Percentiles rank a stretch among this genome's conserved stretches.
Conservation (phyloP, 208 protist genomes). For the Lotmaria passim region DNA sequence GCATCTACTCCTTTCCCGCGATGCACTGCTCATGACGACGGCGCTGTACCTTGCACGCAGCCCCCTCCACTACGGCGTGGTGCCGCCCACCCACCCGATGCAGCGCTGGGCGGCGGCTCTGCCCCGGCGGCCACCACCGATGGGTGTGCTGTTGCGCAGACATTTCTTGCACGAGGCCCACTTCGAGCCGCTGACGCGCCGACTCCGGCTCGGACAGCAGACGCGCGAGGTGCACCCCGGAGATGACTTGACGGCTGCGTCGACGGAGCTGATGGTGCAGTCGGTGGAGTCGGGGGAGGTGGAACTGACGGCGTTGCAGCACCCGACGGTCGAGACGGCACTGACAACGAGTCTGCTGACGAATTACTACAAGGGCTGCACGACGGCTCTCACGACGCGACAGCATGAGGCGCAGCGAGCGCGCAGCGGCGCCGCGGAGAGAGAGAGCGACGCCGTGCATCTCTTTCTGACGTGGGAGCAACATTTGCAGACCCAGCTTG, state of each 20-base stretch:
- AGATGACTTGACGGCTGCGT: slow-evolving; percentile 20
- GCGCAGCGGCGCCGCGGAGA: slow-evolving; percentile 20
- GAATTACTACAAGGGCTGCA: slow-evolving; percentile 54
- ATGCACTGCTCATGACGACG: slow-evolving; percentile 62
- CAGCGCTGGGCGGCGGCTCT: slow-evolving; percentile 47
- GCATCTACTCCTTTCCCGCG: slow-evolving; percentile 52
- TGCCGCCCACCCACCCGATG: slow-evolving; percentile 30
- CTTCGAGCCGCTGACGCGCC: slow-evolving; percentile 56
- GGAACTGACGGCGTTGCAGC: slow-evolving; percentile 47
- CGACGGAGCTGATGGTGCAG: slow-evolving; percentile 61
- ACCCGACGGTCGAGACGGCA: slow-evolving; percentile 53
- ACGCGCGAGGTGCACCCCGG: slow-evolving; percentile 31
- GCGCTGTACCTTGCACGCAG: slow-evolving; percentile 55
- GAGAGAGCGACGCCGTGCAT: slow-evolving; percentile 36
- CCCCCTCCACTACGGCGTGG: slow-evolving; percentile 17
- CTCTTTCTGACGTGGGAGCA: slow-evolving; percentile 40
- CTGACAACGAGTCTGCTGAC: slow-evolving; percentile 51
- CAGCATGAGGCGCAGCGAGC: slow-evolving; percentile 55
- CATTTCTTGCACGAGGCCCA: slow-evolving; percentile 15
- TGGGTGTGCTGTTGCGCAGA: slow-evolving; percentile 51
- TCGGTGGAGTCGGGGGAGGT: slow-evolving; percentile 46
- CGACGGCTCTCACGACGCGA: slow-evolving; percentile 54
- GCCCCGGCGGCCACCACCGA: slow-evolving; percentile 60
- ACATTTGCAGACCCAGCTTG: slow-evolving; percentile 40
- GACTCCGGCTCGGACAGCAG: slow-evolving; percentile 44